Evolutionary conservation across 345 rosid genomes (phyloP).

Genomic region (Carallia brachiata): DNA sequence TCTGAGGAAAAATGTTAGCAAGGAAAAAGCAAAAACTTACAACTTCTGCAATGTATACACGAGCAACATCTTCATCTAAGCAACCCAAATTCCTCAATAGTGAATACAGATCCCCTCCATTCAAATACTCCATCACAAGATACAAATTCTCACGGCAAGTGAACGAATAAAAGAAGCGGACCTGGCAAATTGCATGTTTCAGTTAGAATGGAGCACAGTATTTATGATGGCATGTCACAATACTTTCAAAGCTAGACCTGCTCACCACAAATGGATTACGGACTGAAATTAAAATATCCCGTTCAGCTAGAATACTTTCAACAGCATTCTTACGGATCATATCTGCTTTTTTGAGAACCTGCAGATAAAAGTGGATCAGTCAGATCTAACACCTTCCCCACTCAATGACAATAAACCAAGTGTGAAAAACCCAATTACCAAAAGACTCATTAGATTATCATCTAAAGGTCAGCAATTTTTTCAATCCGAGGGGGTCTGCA

Average conservation of each 20-base stretch:
- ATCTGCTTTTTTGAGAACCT: constrained; percentile 99
- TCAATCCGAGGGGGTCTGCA: too few species aligned
- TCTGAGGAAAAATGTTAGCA: background rate
- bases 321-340: constrained; percentile 99
- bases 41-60: constrained; percentile 97
- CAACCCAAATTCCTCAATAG: constrained; percentile 95
- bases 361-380: constrained; percentile 23
- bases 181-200: constrained; percentile 52
- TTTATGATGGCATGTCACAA: constrained; percentile 21
- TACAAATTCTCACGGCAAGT: constrained; percentile 98
- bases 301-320: constrained; percentile 98
- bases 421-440: background rate
- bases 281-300: constrained; percentile 97
- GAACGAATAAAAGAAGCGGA: constrained; percentile 98
- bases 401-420: background rate
- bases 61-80: constrained; percentile 96
- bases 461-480: background rate
- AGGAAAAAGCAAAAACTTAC: constrained; percentile 48
- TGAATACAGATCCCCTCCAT: constrained; percentile 98
- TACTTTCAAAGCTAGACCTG: constrained; percentile 39
- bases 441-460: background rate
- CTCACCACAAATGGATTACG: constrained; percentile 99
- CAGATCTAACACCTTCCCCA: background rate
- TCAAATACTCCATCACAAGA: constrained; percentile 99
- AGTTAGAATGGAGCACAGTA: constrained; percentile 26